Conservation (phyloP, 257 asterid species). For the Leonotis leonurus region DNA sequence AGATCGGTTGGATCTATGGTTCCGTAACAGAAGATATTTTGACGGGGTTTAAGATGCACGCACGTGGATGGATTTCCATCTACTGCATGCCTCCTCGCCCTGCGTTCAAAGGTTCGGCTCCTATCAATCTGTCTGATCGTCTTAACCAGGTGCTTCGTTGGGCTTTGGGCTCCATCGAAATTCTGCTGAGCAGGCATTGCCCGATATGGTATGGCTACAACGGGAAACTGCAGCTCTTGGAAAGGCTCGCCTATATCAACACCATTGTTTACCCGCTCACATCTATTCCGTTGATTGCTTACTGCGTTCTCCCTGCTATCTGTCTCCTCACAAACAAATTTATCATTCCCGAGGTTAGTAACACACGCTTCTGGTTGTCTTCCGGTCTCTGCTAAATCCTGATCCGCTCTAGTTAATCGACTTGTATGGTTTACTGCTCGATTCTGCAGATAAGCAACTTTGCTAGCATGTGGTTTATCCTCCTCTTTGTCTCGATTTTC, state of each 20-base stretch:
- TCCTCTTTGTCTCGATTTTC: slow-evolving; percentile 68
- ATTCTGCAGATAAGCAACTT: slow-evolving; percentile 73
- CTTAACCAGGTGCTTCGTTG: slow-evolving; percentile 91
- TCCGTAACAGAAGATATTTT: slow-evolving; percentile 91
- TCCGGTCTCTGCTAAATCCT: background rate
- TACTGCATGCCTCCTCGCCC: slow-evolving; percentile 91
- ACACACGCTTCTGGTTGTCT: background rate
- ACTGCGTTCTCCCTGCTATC: slow-evolving; percentile 81
- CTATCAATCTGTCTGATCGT: slow-evolving; percentile 92
- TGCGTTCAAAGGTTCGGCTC: slow-evolving; percentile 93
- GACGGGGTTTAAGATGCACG: slow-evolving; percentile 94
- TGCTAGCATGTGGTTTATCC: slow-evolving; percentile 85
- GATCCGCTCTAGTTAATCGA: background rate
- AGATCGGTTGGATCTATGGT: slow-evolving; percentile 97
- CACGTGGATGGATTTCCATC: slow-evolving; percentile 85
- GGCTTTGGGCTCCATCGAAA: slow-evolving; percentile 93
- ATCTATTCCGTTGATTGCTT: slow-evolving; percentile 72
- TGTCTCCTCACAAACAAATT: slow-evolving; percentile 84
- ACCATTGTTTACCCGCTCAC: slow-evolving; percentile 84
- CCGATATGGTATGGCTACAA: slow-evolving; percentile 89
- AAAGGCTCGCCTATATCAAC: slow-evolving; percentile 80
- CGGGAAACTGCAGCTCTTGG: slow-evolving; percentile 58
- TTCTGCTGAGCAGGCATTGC: slow-evolving; percentile 82
- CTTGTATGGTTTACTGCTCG: background rate
- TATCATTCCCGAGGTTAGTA: slow-evolving; percentile 67